Evolutionary conservation across 1,284 basidiomycete species (phyloP), one percentile per base, ranked within the genome.

Genomic region (Sanghuangporus weigelae): DNA sequence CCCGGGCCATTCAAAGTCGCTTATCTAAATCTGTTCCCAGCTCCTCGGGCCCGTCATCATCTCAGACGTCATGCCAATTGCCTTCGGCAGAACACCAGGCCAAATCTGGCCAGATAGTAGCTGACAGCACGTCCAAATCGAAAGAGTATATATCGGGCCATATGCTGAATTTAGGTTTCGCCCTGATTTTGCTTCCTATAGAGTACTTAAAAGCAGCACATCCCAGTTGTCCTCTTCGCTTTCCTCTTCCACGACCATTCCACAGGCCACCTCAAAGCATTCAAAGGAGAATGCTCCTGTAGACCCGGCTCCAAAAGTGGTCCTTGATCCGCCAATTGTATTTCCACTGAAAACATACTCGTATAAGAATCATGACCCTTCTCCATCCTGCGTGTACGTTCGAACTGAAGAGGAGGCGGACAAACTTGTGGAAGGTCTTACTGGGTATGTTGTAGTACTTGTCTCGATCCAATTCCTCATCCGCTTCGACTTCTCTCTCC

Each of bases 321-420:
- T 16, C 16, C 53, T 35, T 38, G 53, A 54, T 10, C 53, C 53
- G 7, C 23, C 53, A 8, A 38, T 54, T 7, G 12, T n/a, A 1
- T n/a, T 36, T 38, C 53, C 53, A 16, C 31, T 38, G 31, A 11
- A 16, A 36, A 14, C 70, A 14, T 82, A 80, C 67, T 75, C 76
- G n/a, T 82, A 78, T 64, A 70, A 71, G 65, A 75, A 79, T 62
- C 77, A 73, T 63, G 57, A 58, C 2, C 75, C 75, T 1, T n/a
- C 38, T 0, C 76, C 82, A 0, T 68, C 71, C 0, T 72, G 80
- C 2, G 73, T 78, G 6, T 83, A 83, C 49, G 76, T 74, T 3
- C 71, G 68, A 31, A 70, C 73, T 35, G 81, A 79, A 64, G 75
- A 74, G 4, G 75, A 80, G 58, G 81, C 81, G 0, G 69, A 82